Evolutionary conservation across 208 protist species (phyloP).

Genomic region (Wallacemonas rigidus): DNA sequence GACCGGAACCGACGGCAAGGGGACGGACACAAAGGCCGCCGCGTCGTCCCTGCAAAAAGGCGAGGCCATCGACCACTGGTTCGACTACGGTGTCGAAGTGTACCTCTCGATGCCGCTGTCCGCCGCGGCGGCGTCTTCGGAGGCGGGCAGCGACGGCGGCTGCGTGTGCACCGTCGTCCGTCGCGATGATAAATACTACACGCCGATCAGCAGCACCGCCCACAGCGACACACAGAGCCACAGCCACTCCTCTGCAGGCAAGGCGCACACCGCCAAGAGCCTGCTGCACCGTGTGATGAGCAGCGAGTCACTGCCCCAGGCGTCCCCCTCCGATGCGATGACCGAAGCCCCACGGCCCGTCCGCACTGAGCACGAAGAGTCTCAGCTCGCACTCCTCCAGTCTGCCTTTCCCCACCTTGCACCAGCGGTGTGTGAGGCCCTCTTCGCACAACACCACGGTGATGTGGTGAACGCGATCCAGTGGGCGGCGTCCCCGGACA

Average conservation of each 20-base stretch:
- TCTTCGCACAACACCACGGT: conserved; percentile 18
- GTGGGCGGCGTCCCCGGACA: conserved; percentile 23
- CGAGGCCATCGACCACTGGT: conserved; percentile 61
- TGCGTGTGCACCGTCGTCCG: conserved; percentile 30
- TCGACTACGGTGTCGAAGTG: conserved; percentile 70
- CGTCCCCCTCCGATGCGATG: not conserved
- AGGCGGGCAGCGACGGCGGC: not conserved
- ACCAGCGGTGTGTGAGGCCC: conserved; percentile 27
- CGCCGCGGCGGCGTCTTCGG: no score
- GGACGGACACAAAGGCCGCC: no score
- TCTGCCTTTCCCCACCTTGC: conserved; percentile 33
- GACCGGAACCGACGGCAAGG: no score
- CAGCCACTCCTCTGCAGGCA: no score
- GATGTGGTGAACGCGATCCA: conserved; percentile 33
- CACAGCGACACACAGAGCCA: conserved; percentile 17
- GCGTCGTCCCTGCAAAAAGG: no score
- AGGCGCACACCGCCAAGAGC: not conserved
- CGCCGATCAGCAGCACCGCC: conserved; percentile 19
- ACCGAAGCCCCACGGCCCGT: not conserved
- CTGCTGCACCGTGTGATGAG: conserved; percentile 33
- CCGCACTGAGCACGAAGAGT: conserved; percentile 11
- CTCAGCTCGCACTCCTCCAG: conserved; percentile 44
- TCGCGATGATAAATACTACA: conserved; percentile 36
- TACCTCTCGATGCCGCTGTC: conserved; percentile 19
- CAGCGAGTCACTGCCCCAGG: conserved; percentile 11